Percentiles rank a stretch among this genome's conserved stretches.
These are phyloP conservation scores for Ceratobasidium papillatum DNA, from an alignment of 1,284 basidiomycete species.

Conservation along the genomic window DNA sequence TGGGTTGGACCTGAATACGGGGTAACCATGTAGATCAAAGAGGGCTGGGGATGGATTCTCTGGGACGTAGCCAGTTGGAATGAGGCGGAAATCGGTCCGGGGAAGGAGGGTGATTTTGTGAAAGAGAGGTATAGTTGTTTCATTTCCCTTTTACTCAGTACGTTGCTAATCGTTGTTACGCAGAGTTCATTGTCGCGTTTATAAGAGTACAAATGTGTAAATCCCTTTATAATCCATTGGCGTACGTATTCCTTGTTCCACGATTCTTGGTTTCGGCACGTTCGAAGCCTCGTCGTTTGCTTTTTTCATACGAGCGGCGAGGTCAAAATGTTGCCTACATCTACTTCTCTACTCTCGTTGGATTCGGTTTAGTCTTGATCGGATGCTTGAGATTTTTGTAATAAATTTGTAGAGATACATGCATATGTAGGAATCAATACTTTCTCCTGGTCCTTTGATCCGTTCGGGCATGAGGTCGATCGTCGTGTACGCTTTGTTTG, in stretches of 20 bases:
- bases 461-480: not conserved
- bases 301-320: not conserved
- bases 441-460: not conserved
- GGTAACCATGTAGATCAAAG: constrained; percentile 64
- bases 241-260: not conserved
- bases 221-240: not conserved
- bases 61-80: constrained; percentile 71
- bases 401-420: constrained; percentile 11
- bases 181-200: constrained; percentile 62
- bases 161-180: not conserved
- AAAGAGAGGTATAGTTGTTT: constrained; percentile 60
- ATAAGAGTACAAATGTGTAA: constrained; percentile 45
- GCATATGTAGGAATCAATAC: not conserved
- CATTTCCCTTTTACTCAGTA: not conserved
- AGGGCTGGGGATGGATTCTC: constrained; percentile 75
- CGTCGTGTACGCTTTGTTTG: not conserved
- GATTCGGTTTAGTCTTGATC: constrained; percentile 1
- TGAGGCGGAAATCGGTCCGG: constrained; percentile 55
- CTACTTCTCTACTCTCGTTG: constrained; percentile 5
- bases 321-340: constrained; percentile 37
- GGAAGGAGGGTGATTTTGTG: constrained; percentile 58
- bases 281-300: constrained; percentile 37
- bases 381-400: not conserved
- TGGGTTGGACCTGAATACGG: not conserved
- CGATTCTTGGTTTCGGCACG: constrained; percentile 10